phyloP scores from a whole-genome alignment of 2,329 filamentous ascomycete species.

The Phaeoacremonium minimum region DNA sequence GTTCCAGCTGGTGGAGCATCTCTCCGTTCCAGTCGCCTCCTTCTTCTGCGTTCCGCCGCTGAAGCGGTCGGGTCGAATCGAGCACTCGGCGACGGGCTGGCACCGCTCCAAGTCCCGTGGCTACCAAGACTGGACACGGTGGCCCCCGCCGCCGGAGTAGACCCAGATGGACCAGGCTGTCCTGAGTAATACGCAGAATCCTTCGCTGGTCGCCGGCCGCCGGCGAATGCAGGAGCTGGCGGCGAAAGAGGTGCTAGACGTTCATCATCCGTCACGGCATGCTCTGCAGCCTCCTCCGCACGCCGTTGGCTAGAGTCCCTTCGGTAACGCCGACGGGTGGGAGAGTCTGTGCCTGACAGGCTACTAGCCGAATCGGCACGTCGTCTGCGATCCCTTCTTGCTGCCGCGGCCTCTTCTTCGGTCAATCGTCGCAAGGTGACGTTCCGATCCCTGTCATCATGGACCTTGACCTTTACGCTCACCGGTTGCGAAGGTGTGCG shows the following conservation, averaged over 20 bases:
- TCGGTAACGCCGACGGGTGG: constrained; percentile 47
- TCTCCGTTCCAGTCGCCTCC: constrained; percentile 52
- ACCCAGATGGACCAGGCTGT: constrained; percentile 35
- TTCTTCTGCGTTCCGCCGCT: constrained; percentile 46
- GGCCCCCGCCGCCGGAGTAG: constrained; percentile 27
- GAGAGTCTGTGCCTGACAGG: constrained; percentile 51
- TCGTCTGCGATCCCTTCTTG: constrained; percentile 29
- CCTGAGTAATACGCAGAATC: constrained; percentile 61
- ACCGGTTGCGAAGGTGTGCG: constrained; percentile 42
- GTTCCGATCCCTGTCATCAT: constrained; percentile 56
- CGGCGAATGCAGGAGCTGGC: constrained; percentile 53
- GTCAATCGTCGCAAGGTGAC: constrained; percentile 59
- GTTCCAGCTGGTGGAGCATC: constrained; percentile 27
- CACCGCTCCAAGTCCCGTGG: constrained; percentile 50
- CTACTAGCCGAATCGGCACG: constrained; percentile 51
- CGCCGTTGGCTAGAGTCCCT: constrained; percentile 45
- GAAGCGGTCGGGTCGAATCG: constrained; percentile 28
- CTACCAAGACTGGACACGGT: constrained; percentile 44
- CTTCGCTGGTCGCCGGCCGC: constrained; percentile 42
- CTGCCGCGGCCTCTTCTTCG: constrained; percentile 51
- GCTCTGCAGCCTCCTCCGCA: constrained; percentile 42
- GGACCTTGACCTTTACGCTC: constrained; percentile 56
- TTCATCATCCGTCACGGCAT: constrained; percentile 31
- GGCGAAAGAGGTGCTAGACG: constrained; percentile 44
- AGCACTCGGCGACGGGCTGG: constrained; percentile 43